Base-by-base conservation (phyloP, 2,329 filamentous ascomycete genomes). In the Dothideomycetes sp. region DNA sequence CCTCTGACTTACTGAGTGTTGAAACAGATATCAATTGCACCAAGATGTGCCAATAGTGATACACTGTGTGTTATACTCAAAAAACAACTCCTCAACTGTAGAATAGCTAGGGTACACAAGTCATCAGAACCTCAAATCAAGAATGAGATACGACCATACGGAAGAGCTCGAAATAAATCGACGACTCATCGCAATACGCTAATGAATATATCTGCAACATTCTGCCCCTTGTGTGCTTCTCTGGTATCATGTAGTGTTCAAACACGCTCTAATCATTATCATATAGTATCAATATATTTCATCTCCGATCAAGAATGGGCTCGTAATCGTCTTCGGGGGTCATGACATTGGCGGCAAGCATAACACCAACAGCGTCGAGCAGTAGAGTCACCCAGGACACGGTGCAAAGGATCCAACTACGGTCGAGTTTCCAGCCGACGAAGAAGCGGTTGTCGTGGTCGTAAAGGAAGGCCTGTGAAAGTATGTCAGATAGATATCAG, bases 241-340 rank as follows among this genome's bases (percentile, higher is more conserved):
- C 22, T 27, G 22, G 22, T 27, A 27, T 27, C 22, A 27, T 27
- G n/a, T n/a, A n/a, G n/a, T n/a, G n/a, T n/a, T n/a, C n/a, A 27
- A 27, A 27, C 22, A 12, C 12, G 7, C 22, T 12, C 22, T 12
- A 27, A 12, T 27, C 22, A 27, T 12, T 27, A 27, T 27, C 22
- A 27, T 27, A 7, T 12, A 12, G 7, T 27, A 9, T 35, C 17
- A 4, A 14, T n/a, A 22, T 4, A 12, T 3, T n/a, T 40, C 34
- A 41, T 32, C 29, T 29, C 15, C 41, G 37, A 4, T 43, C 41
- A 10, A 67, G 77, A 55, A 79, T 85, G 46, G 84, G 73, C 57
- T 94, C 84, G 63, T 94, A 95, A 41, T 85, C 88, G 52, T 83
- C 84, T 57, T 95, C 88, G 0, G 77, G 73, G 1, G 85, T 81